A percentile compares a stretch with the other conserved stretches of the same genome.
These are phyloP conservation scores for Anisogramma anomala DNA, from an alignment of 2,329 filamentous ascomycete genomes.

Conservation along the genomic window DNA sequence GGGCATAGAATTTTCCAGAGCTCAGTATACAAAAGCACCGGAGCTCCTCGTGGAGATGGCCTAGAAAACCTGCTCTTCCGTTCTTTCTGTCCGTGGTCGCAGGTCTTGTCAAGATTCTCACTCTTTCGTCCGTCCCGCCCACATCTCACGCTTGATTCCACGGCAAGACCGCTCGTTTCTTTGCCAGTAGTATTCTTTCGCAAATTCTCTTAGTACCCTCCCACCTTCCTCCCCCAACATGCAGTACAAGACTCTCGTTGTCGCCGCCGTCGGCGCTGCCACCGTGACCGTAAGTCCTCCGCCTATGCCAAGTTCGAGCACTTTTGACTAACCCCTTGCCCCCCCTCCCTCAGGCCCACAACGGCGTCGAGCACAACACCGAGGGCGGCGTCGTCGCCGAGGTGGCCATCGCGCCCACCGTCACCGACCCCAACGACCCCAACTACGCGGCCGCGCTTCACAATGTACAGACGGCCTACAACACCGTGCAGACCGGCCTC, in stretches of 20 bases:
- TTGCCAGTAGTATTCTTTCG: background rate
- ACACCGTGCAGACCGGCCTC: background rate
- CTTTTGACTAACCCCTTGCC: background rate
- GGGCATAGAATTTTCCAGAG: background rate
- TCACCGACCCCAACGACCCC: background rate
- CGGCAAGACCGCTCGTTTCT: background rate
- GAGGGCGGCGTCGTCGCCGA: slow-evolving; percentile 1
- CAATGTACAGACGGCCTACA: background rate
- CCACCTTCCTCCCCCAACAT: slow-evolving; percentile 2
- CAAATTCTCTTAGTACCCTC: background rate
- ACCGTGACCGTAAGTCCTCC: too few relatives aligned
- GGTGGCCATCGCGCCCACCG: background rate
- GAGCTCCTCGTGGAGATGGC: background rate
- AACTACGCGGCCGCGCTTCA: background rate
- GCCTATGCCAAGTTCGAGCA: background rate
- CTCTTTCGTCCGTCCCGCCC: background rate
- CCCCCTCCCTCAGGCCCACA: too few relatives aligned
- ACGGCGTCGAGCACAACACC: too few relatives aligned
- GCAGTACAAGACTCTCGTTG: slow-evolving; percentile 10
- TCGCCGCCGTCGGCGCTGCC: slow-evolving; percentile 4
- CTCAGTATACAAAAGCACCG: slow-evolving; percentile 2
- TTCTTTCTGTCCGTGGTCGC: too few relatives aligned
- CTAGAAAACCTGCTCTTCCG: too few relatives aligned
- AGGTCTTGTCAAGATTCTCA: too few relatives aligned
- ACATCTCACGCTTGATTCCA: background rate